Evolutionary conservation across 441 rosid species (phyloP).

Genomic region (Aleurites moluccanus): DNA sequence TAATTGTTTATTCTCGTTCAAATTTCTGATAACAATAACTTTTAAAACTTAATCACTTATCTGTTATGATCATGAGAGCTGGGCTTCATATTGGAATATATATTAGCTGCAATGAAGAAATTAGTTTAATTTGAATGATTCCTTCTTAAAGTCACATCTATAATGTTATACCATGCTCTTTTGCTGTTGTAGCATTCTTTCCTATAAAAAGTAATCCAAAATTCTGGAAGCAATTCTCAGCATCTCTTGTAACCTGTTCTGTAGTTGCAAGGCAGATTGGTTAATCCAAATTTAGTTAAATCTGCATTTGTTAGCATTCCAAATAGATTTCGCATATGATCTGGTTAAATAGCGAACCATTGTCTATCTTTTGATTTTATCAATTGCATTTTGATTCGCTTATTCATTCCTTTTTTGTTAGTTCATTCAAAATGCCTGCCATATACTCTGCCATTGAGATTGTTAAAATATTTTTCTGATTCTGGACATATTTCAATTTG

Average conservation of each 20-base stretch:
- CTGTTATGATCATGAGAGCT: neutral
- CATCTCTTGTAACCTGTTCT: neutral
- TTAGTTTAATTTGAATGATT: neutral
- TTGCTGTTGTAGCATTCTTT: neutral
- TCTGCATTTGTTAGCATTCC: neutral
- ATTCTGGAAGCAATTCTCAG: no score
- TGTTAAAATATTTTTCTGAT: neutral
- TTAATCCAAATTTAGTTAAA: neutral
- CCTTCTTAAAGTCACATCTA: neutral
- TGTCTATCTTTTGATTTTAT: neutral
- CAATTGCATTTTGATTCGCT: neutral
- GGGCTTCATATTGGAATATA: neutral
- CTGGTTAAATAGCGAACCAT: neutral
- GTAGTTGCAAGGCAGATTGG: neutral
- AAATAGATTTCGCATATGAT: neutral
- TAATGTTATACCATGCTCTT: neutral
- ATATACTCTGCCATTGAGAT: neutral
- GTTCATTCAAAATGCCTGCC: neutral
- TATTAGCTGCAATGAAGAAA: neutral
- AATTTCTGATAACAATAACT: neutral
- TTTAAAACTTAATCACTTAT: neutral
- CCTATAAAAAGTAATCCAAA: no score
- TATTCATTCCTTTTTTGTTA: neutral
- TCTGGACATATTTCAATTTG: neutral
- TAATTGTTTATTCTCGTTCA: neutral